A percentile compares a stretch with the other conserved stretches of the same genome.
phyloP scores from a whole-genome alignment of 164 flowering plant genomes.

The Taxillus chinensis region DNA sequence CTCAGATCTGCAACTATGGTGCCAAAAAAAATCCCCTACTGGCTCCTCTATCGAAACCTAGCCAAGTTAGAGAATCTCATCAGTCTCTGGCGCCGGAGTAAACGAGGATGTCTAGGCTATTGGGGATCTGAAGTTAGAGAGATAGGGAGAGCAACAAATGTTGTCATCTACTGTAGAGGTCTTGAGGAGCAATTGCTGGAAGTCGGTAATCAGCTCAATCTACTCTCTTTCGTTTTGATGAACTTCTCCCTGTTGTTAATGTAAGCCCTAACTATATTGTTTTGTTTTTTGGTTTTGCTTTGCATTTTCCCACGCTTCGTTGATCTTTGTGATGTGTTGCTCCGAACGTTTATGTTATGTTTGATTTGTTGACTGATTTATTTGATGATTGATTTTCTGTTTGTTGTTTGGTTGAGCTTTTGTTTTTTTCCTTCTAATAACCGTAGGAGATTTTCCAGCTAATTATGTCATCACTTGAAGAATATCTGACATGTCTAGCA shows the following conservation, averaged over 20 bases:
- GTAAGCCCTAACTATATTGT: constrained; percentile 24
- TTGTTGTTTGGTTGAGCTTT: too few species aligned
- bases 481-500: constrained; percentile 37
- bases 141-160: constrained; percentile 7
- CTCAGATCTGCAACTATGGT: constrained; percentile 60
- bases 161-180: constrained; percentile 25
- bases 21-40: constrained; percentile 34
- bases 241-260: constrained; percentile 41
- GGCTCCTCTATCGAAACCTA: constrained; percentile 49
- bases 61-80: constrained; percentile 53
- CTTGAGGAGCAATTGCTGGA: constrained; percentile 32
- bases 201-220: constrained; percentile 33
- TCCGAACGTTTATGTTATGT: too few species aligned
- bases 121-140: constrained; percentile 5
- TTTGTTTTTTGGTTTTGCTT: too few species aligned
- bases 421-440: not conserved
- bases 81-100: constrained; percentile 79
- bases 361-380: too few species aligned
- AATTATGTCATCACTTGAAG: constrained; percentile 57
- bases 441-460: constrained; percentile 45
- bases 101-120: not conserved
- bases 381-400: not conserved
- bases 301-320: not conserved
- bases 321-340: too few species aligned
- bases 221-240: constrained; percentile 34